phyloP scores from a whole-genome alignment of 2,329 filamentous ascomycete genomes.

The Cladosporium sphaerospermum region DNA sequence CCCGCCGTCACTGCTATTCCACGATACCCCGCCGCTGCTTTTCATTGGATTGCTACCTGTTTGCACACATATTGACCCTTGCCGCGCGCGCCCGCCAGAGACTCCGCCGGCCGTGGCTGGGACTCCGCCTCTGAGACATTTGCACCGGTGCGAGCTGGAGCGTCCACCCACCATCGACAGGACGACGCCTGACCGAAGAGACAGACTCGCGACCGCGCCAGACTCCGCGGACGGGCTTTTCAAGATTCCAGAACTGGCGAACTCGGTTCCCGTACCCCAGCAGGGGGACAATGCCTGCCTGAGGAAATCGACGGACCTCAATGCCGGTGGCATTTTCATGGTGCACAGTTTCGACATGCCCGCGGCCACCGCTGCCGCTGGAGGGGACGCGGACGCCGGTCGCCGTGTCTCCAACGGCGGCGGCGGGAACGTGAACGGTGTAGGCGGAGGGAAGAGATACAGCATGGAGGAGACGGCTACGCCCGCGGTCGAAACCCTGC shows the following conservation, averaged over 20 bases:
- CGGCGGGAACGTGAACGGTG: slow-evolving; percentile 8
- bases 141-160: neutral
- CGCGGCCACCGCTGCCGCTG: slow-evolving; percentile 43
- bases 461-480: slow-evolving; percentile 12
- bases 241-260: slow-evolving; percentile 21
- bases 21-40: slow-evolving; percentile 1
- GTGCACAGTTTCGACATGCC: slow-evolving; percentile 47
- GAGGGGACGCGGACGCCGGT: slow-evolving; percentile 19
- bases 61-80: neutral
- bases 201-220: neutral
- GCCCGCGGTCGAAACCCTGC: slow-evolving; percentile 19
- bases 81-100: neutral
- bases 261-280: slow-evolving; percentile 20
- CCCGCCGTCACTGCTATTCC: slow-evolving; percentile 3
- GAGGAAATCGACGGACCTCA: slow-evolving; percentile 28
- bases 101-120: neutral
- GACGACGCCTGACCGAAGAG: neutral
- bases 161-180: neutral
- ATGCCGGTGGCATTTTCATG: slow-evolving; percentile 35
- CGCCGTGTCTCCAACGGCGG: slow-evolving; percentile 10
- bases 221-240: neutral
- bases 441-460: slow-evolving; percentile 6
- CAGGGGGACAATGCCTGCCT: slow-evolving; percentile 24
- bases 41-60: slow-evolving; percentile 6
- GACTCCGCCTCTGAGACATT: slow-evolving; percentile 2